Percentiles rank a stretch among this genome's conserved stretches.
These are phyloP conservation scores for Lactarius hengduanensis DNA, from an alignment of 768 basidiomycete genomes.

Conservation along the genomic window DNA sequence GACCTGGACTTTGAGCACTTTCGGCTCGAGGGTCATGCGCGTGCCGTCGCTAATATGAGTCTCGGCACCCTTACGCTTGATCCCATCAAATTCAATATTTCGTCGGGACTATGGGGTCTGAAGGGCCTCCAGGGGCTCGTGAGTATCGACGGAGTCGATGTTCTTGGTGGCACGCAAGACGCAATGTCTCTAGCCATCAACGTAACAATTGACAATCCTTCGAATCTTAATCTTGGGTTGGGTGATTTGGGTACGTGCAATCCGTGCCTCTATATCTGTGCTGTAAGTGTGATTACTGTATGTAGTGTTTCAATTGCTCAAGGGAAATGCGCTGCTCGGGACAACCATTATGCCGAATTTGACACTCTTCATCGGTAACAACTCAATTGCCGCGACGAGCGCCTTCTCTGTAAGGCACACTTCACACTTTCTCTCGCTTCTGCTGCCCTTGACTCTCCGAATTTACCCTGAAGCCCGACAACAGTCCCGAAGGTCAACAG, in stretches of 20 bases:
- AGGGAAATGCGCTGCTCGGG: slow-evolving; percentile 53
- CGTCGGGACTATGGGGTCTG: slow-evolving; percentile 58
- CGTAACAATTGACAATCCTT: slow-evolving; percentile 66
- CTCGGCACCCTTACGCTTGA: slow-evolving; percentile 68
- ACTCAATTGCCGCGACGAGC: slow-evolving; percentile 50
- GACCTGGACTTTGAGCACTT: slow-evolving; percentile 49
- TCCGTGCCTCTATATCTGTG: not conserved
- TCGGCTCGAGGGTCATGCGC: slow-evolving; percentile 56
- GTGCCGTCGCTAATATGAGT: slow-evolving; percentile 57
- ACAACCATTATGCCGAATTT: slow-evolving; percentile 62
- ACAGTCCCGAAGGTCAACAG: slow-evolving; percentile 54
- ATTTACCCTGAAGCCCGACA: slow-evolving; percentile 49
- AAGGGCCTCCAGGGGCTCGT: slow-evolving; percentile 58
- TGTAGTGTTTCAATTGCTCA: slow-evolving; percentile 56
- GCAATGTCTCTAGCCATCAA: slow-evolving; percentile 59
- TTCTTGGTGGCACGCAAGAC: slow-evolving; percentile 58
- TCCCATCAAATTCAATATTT: slow-evolving; percentile 69
- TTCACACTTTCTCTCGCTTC: not conserved
- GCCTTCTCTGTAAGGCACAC: slow-evolving; percentile 42
- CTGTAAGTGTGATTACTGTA: not conserved
- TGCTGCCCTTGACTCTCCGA: slow-evolving; percentile 15
- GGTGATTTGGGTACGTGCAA: slow-evolving; percentile 59
- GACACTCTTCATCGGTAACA: slow-evolving; percentile 57
- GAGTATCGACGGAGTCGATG: slow-evolving; percentile 59
- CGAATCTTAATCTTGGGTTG: slow-evolving; percentile 56